Conservation (phyloP, 148 eudicot genomes). For the Simmondsia chinensis region DNA sequence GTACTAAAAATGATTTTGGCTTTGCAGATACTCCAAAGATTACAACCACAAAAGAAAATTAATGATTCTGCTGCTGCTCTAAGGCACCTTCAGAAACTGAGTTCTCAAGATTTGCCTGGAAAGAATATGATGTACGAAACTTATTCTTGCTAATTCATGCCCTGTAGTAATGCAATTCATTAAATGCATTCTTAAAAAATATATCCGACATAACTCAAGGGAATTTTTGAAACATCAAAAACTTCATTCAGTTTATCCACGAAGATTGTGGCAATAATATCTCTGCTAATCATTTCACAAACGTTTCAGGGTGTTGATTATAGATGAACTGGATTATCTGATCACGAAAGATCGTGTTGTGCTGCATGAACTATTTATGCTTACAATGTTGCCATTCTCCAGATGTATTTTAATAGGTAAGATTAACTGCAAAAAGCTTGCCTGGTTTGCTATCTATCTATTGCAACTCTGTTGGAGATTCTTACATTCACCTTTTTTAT, state of each 20-base stretch:
- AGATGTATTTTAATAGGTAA: constrained; percentile 73
- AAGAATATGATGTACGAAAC: constrained; percentile 65
- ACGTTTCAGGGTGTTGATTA: constrained; percentile 49
- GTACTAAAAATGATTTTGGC: constrained; percentile 3
- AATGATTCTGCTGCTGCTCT: constrained; percentile 40
- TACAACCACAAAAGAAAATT: constrained; percentile 41
- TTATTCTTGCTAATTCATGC: neutral
- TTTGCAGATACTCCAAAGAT: constrained; percentile 51
- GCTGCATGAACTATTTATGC: constrained; percentile 89
- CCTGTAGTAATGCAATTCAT: too few relatives aligned
- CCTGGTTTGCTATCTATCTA: too few relatives aligned
- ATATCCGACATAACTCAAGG: too few relatives aligned
- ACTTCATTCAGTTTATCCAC: too few relatives aligned
- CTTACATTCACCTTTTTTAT: neutral
- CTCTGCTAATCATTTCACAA: too few relatives aligned
- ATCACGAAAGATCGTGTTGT: constrained; percentile 81
- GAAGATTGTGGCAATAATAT: too few relatives aligned
- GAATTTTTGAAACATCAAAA: too few relatives aligned
- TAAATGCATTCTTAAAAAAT: too few relatives aligned
- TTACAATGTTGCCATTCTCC: constrained; percentile 76
- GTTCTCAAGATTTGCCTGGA: constrained; percentile 37
- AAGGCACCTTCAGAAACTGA: constrained; percentile 50
- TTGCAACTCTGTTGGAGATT: too few relatives aligned
- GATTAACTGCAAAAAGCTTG: too few relatives aligned
- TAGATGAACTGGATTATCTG: constrained; percentile 85